phyloP scores from a whole-genome alignment of 2,329 filamentous ascomycete genomes.

The Alternaria novae-zelandiae region DNA sequence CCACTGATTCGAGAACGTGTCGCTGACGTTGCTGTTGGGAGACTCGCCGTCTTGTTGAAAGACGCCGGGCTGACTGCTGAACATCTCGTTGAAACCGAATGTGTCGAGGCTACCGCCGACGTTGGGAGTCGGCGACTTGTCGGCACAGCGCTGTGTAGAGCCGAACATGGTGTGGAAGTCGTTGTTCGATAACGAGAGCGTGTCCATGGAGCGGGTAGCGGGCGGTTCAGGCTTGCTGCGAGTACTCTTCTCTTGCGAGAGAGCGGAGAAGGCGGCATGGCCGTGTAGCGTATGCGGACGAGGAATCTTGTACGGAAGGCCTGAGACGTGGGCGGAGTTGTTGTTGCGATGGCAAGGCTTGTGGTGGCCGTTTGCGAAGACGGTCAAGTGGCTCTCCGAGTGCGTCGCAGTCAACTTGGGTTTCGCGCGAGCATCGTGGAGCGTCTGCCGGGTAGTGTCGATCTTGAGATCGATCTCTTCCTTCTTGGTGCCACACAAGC shows the following conservation, averaged over 20 bases:
- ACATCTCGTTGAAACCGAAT: conserved; percentile 37
- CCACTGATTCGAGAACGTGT: conserved; percentile 42
- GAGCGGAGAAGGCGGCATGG: conserved; percentile 35
- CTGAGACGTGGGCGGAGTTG: conserved; percentile 67
- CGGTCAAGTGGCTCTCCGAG: conserved; percentile 65
- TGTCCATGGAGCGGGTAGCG: conserved; percentile 43
- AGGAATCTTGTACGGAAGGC: conserved; percentile 68
- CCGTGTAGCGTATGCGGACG: conserved; percentile 49
- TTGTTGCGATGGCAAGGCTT: conserved; percentile 70
- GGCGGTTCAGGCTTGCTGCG: conserved; percentile 33
- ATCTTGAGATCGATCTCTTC: conserved; percentile 57
- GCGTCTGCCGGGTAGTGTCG: conserved; percentile 53
- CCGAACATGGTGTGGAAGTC: conserved; percentile 47
- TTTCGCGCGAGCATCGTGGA: conserved; percentile 58
- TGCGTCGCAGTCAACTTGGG: conserved; percentile 63
- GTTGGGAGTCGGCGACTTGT: conserved; percentile 34
- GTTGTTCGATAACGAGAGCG: conserved; percentile 45
- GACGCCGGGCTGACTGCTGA: conserved; percentile 29
- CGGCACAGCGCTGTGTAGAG: conserved; percentile 35
- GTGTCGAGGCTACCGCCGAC: conserved; percentile 40
- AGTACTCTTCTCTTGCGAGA: conserved; percentile 28
- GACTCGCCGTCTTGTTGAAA: conserved; percentile 41
- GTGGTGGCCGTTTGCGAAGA: conserved; percentile 69
- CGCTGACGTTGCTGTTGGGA: conserved; percentile 43
- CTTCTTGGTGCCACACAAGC: conserved; percentile 65